Conservation (phyloP, 345 rosid genomes). For the Boechera retrofracta region DNA sequence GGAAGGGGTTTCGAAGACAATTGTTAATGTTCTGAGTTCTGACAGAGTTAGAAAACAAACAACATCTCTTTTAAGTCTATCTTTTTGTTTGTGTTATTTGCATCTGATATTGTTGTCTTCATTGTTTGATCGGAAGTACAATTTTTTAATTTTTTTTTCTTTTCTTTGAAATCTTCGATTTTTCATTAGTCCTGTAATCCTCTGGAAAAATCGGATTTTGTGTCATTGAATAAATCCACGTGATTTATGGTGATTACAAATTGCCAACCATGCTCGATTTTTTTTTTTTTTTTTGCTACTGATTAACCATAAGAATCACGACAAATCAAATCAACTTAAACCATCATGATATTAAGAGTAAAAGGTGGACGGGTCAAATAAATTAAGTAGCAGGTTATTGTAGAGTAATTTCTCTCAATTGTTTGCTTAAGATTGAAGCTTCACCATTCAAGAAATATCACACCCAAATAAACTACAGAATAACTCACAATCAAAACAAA, state of each 20-base stretch:
- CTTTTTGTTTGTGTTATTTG: constrained; percentile 2
- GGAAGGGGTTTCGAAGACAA: constrained; percentile 19
- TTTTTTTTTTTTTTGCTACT: too few relatives aligned
- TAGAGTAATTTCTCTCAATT: not conserved
- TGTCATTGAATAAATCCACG: too few relatives aligned
- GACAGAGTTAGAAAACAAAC: constrained; percentile 21
- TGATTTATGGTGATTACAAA: too few relatives aligned
- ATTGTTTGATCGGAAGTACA: not conserved
- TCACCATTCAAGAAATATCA: constrained; percentile 19
- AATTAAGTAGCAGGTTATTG: not conserved
- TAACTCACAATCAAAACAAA: constrained; percentile 18
- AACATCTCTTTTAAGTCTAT: not conserved
- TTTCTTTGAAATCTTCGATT: not conserved
- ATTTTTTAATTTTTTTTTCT: not conserved
- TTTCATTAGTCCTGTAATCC: not conserved
- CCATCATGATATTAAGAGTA: not conserved
- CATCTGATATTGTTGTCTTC: not conserved
- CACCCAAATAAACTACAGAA: constrained; percentile 35
- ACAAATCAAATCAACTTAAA: not conserved
- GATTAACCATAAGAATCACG: too few relatives aligned
- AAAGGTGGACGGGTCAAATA: not conserved
- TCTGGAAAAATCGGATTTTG: too few relatives aligned
- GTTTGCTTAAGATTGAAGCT: constrained; percentile 20
- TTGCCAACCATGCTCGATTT: too few relatives aligned
- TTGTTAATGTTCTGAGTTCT: constrained; percentile 30